Evolutionary conservation across 371 early-diverging fungal genomes (phyloP), one percentile per base, ranked within the genome.

Genomic region (Saksenaea oblongispora): DNA sequence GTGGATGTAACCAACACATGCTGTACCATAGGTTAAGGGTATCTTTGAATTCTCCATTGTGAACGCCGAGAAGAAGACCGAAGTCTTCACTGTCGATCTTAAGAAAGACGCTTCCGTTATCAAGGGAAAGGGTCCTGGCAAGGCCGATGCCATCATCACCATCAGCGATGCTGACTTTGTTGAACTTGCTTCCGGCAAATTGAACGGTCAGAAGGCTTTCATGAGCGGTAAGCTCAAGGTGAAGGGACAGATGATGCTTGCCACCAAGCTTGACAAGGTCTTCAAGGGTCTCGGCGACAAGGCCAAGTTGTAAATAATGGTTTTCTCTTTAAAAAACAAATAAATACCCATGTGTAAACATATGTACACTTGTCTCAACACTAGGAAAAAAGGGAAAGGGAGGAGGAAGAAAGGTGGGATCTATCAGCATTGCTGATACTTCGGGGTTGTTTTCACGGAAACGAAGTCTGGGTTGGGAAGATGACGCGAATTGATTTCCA

Each of bases 231-330:
- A 86, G 77, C 79, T 94, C 63, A 69, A 69, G 72, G 70, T 91
- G 68, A 90, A 92, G 83, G 95, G 94, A 42, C 84, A 90, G 67
- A 85, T 93, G 72, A 90, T 90, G 89, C 79, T 85, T 51, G 87
- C 85, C 42, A 82, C 84, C 64, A 85, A 89, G 75, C 83, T 93
- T 34, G 91, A 89, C 18, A 69, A 63, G 56, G 66, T 81, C 59
- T 71, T 76, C 66, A 67, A 77, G 72, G 58, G 66, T 34, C 69
- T 71, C 61, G 60, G 44, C 17, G 36, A 59, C 60, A 73, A 80
- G 71, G 56, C 81, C 67, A 80, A 77, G 74, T 58, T 80, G 73
- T 80, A 75, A 77, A 73, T 47, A 47, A 22, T 47, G 51, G 9
- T n/a, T 17, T 41, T 17, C 14, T 22, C 22, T 22, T 4, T 7